Evolutionary conservation across 2,329 filamentous ascomycete species (phyloP), one percentile per base, ranked within the genome.

Genomic region (Rhynchosporium graminicola): DNA sequence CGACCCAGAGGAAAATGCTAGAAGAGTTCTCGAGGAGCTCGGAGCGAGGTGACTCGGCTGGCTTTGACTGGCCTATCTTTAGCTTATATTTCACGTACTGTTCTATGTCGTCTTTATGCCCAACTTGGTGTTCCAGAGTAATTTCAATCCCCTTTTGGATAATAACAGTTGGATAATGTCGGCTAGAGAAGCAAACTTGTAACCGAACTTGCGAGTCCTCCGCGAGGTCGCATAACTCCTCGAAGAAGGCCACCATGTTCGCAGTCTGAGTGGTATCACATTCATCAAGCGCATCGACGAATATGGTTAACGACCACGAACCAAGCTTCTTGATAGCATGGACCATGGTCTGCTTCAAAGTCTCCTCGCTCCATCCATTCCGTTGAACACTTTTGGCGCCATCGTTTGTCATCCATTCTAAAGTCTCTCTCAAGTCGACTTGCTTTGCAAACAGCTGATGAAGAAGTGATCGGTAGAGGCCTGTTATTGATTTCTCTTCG

Each of bases 381-480:
- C 28, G 6, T 45, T 55, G 20, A 61, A 50, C 63, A 60, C 36
- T 46, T 45, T 29, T 64, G 4, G 63, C 64, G 6, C 64, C 68
- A 68, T 71, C 63, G 61, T 59, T 20, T 68, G 66, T 66, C 61
- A 69, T 68, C 68, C 66, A 69, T 5, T 69, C 65, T 36, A 70
- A 61, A 43, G 63, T 65, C 0, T 63, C 15, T 57, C 77, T 74
- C 0, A 82, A 69, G 0, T 77, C 70, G 0, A 75, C 71, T 0
- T 71, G 61, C 0, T 70, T 65, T 0, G 73, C 29, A 0, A 85
- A 69, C 0, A 85, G 69, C 45, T 85, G 80, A 1, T 73, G 64
- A 0, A 85, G 60, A 0, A 86, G 59, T 0, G 80, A 81, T 2
- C 82, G 76, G 64, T 83, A 84, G 70, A 86, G 76, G 0, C 83